A percentile compares a stretch with the other conserved stretches of the same genome.
Evolutionary conservation across 768 basidiomycete species (phyloP).

Genomic region (Trichaptum fuscoviolaceum): DNA sequence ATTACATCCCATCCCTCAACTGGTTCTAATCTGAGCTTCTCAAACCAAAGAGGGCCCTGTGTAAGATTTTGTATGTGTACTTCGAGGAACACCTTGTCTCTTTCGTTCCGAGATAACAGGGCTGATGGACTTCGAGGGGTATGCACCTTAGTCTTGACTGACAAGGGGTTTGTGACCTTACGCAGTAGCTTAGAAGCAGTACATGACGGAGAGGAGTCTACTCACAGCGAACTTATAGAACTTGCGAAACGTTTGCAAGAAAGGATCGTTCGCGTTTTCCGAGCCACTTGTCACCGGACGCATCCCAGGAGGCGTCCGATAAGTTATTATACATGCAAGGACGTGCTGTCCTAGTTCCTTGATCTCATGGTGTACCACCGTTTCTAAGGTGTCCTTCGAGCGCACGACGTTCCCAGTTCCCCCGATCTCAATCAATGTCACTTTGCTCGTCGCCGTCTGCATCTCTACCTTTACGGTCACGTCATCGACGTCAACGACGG

Average conservation of each 20-base stretch:
- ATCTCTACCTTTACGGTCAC: slow-evolving; percentile 75
- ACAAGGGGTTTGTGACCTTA: slow-evolving; percentile 90
- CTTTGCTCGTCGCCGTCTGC: slow-evolving; percentile 72
- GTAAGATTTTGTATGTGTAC: slow-evolving; percentile 90
- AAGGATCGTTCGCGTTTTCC: slow-evolving; percentile 45
- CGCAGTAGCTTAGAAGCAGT: slow-evolving; percentile 5
- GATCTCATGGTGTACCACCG: slow-evolving; percentile 78
- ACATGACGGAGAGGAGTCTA: slow-evolving; percentile 11
- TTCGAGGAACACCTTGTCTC: slow-evolving; percentile 86
- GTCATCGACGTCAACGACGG: slow-evolving; percentile 53
- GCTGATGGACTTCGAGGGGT: slow-evolving; percentile 68
- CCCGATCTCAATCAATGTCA: slow-evolving; percentile 57
- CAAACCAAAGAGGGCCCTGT: slow-evolving; percentile 69
- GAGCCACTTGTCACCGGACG: slow-evolving; percentile 42
- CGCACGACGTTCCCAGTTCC: slow-evolving; percentile 43
- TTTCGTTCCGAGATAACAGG: slow-evolving; percentile 52
- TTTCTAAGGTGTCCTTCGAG: slow-evolving; percentile 58
- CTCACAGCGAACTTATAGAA: slow-evolving; percentile 89
- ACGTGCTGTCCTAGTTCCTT: slow-evolving; percentile 93
- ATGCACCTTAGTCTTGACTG: slow-evolving; percentile 94
- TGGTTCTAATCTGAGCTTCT: slow-evolving; percentile 75
- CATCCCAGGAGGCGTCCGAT: slow-evolving; percentile 61
- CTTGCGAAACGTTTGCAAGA: slow-evolving; percentile 70
- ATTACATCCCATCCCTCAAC: slow-evolving; percentile 58
- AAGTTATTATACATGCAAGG: slow-evolving; percentile 77